Conservation (phyloP, 306 rosid genomes). For the Inga laurina region DNA sequence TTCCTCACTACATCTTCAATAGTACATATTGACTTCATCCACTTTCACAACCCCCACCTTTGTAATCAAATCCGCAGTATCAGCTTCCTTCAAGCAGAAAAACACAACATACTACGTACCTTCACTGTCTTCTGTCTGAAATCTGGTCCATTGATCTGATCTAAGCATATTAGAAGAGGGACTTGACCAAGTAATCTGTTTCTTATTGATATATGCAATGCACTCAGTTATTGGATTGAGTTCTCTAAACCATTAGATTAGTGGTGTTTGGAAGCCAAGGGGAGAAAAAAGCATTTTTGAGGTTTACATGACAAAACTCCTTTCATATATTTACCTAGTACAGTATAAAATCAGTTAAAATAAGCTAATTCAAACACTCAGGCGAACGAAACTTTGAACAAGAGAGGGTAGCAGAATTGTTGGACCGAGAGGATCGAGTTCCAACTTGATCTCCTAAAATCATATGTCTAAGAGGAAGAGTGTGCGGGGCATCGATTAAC, state of each 20-base stretch:
- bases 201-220: background rate
- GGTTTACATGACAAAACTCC: too few relatives aligned
- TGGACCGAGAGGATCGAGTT: background rate
- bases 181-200: background rate
- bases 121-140: background rate
- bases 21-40: background rate
- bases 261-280: too few relatives aligned
- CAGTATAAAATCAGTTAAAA: too few relatives aligned
- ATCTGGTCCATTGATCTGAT: background rate
- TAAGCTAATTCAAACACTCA: background rate
- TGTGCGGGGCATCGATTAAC: slow-evolving; percentile 28
- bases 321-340: too few relatives aligned
- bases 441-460: background rate
- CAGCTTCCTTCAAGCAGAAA: background rate
- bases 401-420: background rate
- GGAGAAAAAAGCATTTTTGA: too few relatives aligned
- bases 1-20: background rate
- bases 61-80: background rate
- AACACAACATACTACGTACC: background rate
- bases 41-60: background rate
- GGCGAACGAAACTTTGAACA: background rate
- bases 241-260: background rate
- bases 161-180: background rate
- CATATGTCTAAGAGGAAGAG: background rate
- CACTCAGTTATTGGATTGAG: background rate